phyloP scores from a whole-genome alignment of 495 filamentous ascomycete species.

The Penicillium arizonense region DNA sequence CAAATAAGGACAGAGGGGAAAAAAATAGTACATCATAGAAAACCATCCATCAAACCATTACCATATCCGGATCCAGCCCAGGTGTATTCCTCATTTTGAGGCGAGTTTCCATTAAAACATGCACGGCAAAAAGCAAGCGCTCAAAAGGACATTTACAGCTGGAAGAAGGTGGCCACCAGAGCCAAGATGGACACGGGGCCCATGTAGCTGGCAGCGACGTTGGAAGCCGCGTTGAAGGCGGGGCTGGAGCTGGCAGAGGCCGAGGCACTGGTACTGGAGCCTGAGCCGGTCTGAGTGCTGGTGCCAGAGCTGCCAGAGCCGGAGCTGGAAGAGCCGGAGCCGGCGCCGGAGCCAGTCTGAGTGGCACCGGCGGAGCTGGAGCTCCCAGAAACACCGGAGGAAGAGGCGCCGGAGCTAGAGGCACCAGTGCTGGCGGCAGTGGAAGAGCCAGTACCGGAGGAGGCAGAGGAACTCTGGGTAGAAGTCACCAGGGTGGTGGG shows the following conservation, averaged over 20 bases:
- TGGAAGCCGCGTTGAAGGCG: conserved; percentile 26
- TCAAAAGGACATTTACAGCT: conserved; percentile 28
- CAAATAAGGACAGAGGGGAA: not conserved
- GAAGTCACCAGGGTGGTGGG: conserved; percentile 17
- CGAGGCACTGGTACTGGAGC: conserved; percentile 8
- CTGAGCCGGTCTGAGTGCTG: not conserved
- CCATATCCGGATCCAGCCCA: conserved; percentile 26
- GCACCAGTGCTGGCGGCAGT: conserved; percentile 9
- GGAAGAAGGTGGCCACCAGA: conserved; percentile 35
- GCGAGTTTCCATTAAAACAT: conserved; percentile 19
- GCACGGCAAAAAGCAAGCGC: conserved; percentile 14
- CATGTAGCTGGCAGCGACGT: conserved; percentile 21
- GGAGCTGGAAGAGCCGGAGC: conserved; percentile 17
- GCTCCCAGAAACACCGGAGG: conserved; percentile 10
- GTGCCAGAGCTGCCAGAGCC: conserved; percentile 18
- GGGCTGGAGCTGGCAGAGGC: conserved; percentile 13
- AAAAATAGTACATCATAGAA: conserved; percentile 17
- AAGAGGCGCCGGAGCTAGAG: conserved; percentile 16
- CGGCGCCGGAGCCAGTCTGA: conserved; percentile 13
- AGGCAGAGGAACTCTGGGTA: conserved; percentile 16
- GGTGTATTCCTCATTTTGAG: conserved; percentile 16
- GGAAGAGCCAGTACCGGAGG: conserved; percentile 14
- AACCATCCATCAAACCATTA: conserved; percentile 16
- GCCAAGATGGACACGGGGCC: conserved; percentile 29
- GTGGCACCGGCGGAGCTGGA: conserved; percentile 9